These are phyloP conservation scores for Daldinia eschscholtzii DNA, from an alignment of 2,329 filamentous ascomycete species.

Conservation along the genomic window DNA sequence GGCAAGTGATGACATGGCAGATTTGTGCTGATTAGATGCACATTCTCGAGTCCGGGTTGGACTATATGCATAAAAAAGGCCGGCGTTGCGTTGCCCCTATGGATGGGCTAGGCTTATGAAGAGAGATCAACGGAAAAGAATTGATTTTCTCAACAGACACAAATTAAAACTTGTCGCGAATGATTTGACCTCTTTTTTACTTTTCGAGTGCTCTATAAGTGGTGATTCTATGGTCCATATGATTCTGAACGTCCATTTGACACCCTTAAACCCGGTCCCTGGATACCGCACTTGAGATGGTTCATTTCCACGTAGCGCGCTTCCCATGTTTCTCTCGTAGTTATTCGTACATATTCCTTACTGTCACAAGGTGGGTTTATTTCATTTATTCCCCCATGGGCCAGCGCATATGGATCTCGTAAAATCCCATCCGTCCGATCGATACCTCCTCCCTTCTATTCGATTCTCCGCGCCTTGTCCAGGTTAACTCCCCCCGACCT, in stretches of 20 bases:
- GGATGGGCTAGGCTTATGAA: constrained; percentile 48
- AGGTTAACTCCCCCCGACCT: neutral
- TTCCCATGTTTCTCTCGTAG: neutral
- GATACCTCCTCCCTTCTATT: no score
- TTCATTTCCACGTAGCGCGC: neutral
- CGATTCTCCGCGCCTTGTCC: no score
- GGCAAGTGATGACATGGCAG: constrained; percentile 39
- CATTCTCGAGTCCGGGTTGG: constrained; percentile 46
- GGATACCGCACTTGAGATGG: neutral
- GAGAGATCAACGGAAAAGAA: constrained; percentile 53
- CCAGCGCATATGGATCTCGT: constrained; percentile 9
- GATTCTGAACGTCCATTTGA: constrained; percentile 10
- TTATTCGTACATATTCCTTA: constrained; percentile 13
- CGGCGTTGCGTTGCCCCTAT: constrained; percentile 53
- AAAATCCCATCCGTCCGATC: constrained; percentile 7
- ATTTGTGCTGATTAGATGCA: constrained; percentile 44
- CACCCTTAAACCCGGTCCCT: constrained; percentile 1
- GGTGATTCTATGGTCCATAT: constrained; percentile 13
- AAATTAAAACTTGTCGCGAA: constrained; percentile 27
- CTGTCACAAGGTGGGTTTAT: no score
- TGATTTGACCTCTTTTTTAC: constrained; percentile 18
- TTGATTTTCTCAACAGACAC: constrained; percentile 45
- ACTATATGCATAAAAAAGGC: constrained; percentile 52
- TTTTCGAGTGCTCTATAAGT: constrained; percentile 20
- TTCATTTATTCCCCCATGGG: constrained; percentile 2